A percentile compares a stretch with the other conserved stretches of the same genome.
Evolutionary conservation across 164 flowering plant genomes (phyloP).

Genomic region (Umbilicus rupestris): DNA sequence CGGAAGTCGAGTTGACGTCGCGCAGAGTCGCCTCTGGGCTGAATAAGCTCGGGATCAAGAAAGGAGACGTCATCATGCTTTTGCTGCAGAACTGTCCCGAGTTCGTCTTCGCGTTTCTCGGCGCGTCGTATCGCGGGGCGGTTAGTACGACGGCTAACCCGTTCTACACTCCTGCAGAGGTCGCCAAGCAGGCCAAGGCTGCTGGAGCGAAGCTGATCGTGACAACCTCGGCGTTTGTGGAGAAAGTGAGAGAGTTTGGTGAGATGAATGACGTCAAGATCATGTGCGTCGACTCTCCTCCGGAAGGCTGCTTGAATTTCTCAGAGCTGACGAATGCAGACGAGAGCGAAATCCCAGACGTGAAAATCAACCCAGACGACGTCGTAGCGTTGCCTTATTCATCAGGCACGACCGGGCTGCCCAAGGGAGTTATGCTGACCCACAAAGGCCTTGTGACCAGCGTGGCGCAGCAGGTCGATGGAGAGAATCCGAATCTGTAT

Average conservation of each 20-base stretch:
- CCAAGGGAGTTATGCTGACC: constrained; percentile 91
- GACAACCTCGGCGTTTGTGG: constrained; percentile 43
- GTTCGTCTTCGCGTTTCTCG: constrained; percentile 74
- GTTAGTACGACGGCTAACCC: constrained; percentile 76
- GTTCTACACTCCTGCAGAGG: constrained; percentile 58
- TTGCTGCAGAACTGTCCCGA: constrained; percentile 76
- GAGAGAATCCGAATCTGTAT: constrained; percentile 81
- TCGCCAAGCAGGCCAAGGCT: constrained; percentile 57
- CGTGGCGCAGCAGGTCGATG: constrained; percentile 90
- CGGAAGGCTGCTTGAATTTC: constrained; percentile 38
- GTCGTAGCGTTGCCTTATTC: constrained; percentile 87
- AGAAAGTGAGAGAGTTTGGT: constrained; percentile 37
- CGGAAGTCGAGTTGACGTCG: constrained; percentile 52
- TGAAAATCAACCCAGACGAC: constrained; percentile 53
- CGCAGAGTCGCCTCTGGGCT: constrained; percentile 63
- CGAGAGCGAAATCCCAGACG: constrained; percentile 40
- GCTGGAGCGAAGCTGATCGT: constrained; percentile 40
- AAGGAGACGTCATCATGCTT: constrained; percentile 70
- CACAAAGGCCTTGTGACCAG: constrained; percentile 70
- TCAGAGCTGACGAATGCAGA: constrained; percentile 41
- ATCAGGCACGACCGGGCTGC: constrained; percentile 92
- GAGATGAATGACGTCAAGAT: constrained; percentile 27
- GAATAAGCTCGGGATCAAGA: constrained; percentile 37
- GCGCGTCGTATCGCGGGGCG: constrained; percentile 67
- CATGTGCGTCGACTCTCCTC: constrained; percentile 35